phyloP scores from a whole-genome alignment of 768 basidiomycete genomes.

The Mycena amicta region DNA sequence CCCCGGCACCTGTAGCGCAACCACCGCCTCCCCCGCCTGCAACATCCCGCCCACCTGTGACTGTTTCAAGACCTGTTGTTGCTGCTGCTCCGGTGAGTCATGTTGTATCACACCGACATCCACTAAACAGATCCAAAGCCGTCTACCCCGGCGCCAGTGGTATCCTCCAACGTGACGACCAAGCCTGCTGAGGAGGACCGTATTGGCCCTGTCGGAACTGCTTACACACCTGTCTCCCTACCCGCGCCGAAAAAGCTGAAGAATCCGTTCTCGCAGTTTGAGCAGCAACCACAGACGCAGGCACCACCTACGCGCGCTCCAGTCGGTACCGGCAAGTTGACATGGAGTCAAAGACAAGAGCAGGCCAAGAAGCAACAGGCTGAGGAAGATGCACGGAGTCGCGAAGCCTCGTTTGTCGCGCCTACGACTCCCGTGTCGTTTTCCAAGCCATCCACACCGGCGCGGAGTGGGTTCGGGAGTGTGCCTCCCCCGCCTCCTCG shows the following conservation, averaged over 20 bases:
- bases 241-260: conserved; percentile 76
- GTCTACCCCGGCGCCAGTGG: conserved; percentile 35
- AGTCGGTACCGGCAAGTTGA: conserved; percentile 59
- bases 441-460: conserved; percentile 34
- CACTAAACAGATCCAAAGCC: conserved; percentile 6
- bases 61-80: neutral
- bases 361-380: conserved; percentile 85
- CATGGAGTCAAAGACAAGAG: conserved; percentile 93
- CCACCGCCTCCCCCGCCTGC: conserved; percentile 47
- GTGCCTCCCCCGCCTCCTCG: conserved; percentile 21
- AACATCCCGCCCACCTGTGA: conserved; percentile 43
- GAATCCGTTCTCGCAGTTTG: conserved; percentile 75
- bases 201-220: conserved; percentile 84
- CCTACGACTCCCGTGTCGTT: conserved; percentile 49
- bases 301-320: conserved; percentile 29
- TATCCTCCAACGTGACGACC: conserved; percentile 51
- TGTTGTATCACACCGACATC: neutral
- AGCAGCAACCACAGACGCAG: conserved; percentile 46
- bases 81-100: neutral
- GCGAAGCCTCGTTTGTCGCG: conserved; percentile 50
- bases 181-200: conserved; percentile 81
- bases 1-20: conserved; percentile 44
- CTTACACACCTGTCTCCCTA: conserved; percentile 86
- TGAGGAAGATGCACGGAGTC: conserved; percentile 73
- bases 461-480: conserved; percentile 31